phyloP scores from a whole-genome alignment of 257 asterid species.

The Voacanga thouarsii region DNA sequence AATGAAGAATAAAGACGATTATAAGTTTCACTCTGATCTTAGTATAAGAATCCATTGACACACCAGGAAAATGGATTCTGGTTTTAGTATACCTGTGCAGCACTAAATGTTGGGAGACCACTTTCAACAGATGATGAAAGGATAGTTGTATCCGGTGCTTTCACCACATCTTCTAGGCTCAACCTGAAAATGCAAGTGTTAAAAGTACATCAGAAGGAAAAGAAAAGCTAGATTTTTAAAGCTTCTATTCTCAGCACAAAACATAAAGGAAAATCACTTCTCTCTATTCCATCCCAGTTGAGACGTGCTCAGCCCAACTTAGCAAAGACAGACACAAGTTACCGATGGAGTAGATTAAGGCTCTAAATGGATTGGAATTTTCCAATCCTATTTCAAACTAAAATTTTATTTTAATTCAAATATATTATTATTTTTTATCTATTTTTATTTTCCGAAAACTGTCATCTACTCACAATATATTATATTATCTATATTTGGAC shows the following conservation, averaged over 20 bases:
- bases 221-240: background rate
- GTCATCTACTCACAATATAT: too few species aligned
- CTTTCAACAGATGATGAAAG: constrained; percentile 39
- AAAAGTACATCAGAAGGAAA: constrained; percentile 1
- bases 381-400: too few species aligned
- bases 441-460: too few species aligned
- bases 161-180: constrained; percentile 44
- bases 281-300: background rate
- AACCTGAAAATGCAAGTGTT: constrained; percentile 44
- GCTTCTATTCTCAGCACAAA: background rate
- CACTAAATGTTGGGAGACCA: constrained; percentile 39
- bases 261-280: background rate
- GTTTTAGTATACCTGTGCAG: constrained; percentile 44
- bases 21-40: background rate
- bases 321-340: background rate
- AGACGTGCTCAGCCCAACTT: background rate
- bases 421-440: too few species aligned
- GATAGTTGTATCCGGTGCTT: constrained; percentile 25
- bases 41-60: background rate
- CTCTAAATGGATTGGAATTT: too few species aligned
- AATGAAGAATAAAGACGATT: background rate
- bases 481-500: too few species aligned
- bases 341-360: background rate
- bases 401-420: too few species aligned
- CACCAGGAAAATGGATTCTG: background rate